These are phyloP conservation scores for Endogone sp. DNA, from an alignment of 192 early-diverging fungal genomes.

Conservation along the genomic window DNA sequence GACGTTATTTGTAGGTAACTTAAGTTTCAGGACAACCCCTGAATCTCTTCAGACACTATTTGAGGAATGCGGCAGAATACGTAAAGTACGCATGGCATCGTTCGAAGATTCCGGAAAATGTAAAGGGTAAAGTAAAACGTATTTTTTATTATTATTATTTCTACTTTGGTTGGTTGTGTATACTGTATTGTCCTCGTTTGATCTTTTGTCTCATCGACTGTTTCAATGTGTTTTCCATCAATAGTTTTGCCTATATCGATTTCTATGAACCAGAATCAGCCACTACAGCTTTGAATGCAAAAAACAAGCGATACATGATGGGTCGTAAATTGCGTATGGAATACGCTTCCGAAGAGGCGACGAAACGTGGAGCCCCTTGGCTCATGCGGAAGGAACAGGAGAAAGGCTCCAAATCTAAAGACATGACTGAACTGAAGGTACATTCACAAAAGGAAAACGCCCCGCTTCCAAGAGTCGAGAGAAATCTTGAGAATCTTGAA, in stretches of 20 bases:
- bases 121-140: constrained; percentile 58
- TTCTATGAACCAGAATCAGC: constrained; percentile 59
- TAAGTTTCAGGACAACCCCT: constrained; percentile 53
- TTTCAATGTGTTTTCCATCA: not conserved
- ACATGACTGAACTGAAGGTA: constrained; percentile 8
- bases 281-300: constrained; percentile 55
- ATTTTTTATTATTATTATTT: too few relatives aligned
- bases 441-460: constrained; percentile 27
- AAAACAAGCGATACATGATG: constrained; percentile 48
- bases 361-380: constrained; percentile 62
- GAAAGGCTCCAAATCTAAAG: constrained; percentile 26
- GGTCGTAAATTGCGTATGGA: constrained; percentile 59
- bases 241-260: constrained; percentile 66
- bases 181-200: too few relatives aligned
- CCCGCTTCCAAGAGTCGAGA: constrained; percentile 22
- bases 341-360: constrained; percentile 65
- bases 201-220: not conserved
- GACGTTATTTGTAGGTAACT: constrained; percentile 66
- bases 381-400: constrained; percentile 43
- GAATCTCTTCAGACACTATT: constrained; percentile 52
- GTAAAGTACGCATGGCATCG: constrained; percentile 64
- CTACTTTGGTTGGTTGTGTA: too few relatives aligned
- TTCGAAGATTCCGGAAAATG: constrained; percentile 75
- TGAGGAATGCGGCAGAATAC: constrained; percentile 56
- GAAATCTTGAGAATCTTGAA: constrained; percentile 20